Percentiles rank a stretch among this genome's conserved stretches.
Conservation (phyloP, 2,329 filamentous ascomycete species). For the Tympanopsis confertula region DNA sequence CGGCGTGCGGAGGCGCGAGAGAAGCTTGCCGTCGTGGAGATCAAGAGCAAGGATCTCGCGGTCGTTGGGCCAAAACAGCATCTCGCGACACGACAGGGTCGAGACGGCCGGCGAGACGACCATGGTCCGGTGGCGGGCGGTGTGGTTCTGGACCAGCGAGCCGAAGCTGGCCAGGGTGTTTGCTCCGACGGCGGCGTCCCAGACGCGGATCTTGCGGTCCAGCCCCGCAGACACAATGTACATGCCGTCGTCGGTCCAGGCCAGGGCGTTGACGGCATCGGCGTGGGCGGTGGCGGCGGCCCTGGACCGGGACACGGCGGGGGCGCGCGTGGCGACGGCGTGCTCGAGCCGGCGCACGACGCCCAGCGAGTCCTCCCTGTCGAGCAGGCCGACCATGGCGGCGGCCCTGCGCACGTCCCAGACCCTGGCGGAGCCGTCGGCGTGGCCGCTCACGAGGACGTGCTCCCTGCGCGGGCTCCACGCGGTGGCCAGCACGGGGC, state of each 20-base stretch:
- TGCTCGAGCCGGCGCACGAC: slow-evolving; percentile 31
- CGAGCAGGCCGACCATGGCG: slow-evolving; percentile 63
- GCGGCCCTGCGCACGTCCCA: slow-evolving; percentile 81
- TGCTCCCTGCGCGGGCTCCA: slow-evolving; percentile 79
- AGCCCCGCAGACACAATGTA: slow-evolving; percentile 73
- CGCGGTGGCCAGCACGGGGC: slow-evolving; percentile 54
- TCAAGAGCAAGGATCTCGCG: slow-evolving; percentile 71
- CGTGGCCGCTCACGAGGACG: slow-evolving; percentile 71
- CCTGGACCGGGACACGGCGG: slow-evolving; percentile 24
- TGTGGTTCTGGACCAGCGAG: slow-evolving; percentile 54
- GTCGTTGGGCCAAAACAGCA: slow-evolving; percentile 73
- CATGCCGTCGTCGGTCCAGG: slow-evolving; percentile 71
- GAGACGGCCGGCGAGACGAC: slow-evolving; percentile 50
- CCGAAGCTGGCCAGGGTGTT: slow-evolving; percentile 87
- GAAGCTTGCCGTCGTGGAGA: slow-evolving; percentile 62
- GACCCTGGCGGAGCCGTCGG: slow-evolving; percentile 70
- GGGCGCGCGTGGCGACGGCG: slow-evolving; percentile 20
- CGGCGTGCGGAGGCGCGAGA: slow-evolving; percentile 60
- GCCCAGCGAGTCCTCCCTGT: slow-evolving; percentile 74
- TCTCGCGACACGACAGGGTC: slow-evolving; percentile 42
- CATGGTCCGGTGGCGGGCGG: slow-evolving; percentile 52
- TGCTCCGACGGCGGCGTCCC: slow-evolving; percentile 68
- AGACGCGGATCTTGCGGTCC: slow-evolving; percentile 75
- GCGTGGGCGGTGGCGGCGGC: slow-evolving; percentile 57
- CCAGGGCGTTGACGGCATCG: slow-evolving; percentile 72